Conservation (phyloP, 345 rosid species). For the Aquilaria malaccensis region DNA sequence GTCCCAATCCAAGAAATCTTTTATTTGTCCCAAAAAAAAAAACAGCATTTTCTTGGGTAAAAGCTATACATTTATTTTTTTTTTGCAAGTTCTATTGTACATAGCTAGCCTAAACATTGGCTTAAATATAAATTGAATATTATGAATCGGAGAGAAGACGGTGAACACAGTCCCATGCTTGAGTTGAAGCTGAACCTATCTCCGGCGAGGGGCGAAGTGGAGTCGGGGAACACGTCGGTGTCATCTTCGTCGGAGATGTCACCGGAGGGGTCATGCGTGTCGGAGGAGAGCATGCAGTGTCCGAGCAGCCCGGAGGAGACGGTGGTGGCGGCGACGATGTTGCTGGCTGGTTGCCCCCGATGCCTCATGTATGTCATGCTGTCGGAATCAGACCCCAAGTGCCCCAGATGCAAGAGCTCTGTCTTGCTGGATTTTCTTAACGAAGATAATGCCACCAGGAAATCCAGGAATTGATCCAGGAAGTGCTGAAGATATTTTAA, state of each 20-base stretch:
- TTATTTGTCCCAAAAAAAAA: too few relatives aligned
- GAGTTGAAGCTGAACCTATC: slow-evolving; percentile 48
- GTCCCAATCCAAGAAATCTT: too few relatives aligned
- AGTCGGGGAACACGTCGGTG: slow-evolving; percentile 12
- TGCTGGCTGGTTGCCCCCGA: slow-evolving; percentile 48
- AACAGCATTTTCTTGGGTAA: neutral
- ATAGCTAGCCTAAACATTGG: neutral
- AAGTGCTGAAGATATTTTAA: too few relatives aligned
- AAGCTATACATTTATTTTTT: neutral
- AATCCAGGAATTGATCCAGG: slow-evolving; percentile 7
- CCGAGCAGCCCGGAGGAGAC: slow-evolving; percentile 14
- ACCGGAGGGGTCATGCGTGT: slow-evolving; percentile 38
- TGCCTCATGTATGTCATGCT: slow-evolving; percentile 66
- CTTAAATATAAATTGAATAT: neutral
- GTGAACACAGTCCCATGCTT: slow-evolving; percentile 21
- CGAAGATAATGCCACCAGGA: slow-evolving; percentile 14
- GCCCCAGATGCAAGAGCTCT: slow-evolving; percentile 53
- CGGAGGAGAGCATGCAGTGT: slow-evolving; percentile 17
- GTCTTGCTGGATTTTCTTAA: slow-evolving; percentile 41
- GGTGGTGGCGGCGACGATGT: slow-evolving; percentile 35
- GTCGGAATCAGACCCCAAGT: slow-evolving; percentile 42
- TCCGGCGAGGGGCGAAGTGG: slow-evolving; percentile 15
- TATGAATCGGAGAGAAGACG: slow-evolving; percentile 22
- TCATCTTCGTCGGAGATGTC: slow-evolving; percentile 17
- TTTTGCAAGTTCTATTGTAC: neutral